These are phyloP conservation scores for Microglena sp. DNA, from an alignment of 139 green algal genomes.

Conservation along the genomic window DNA sequence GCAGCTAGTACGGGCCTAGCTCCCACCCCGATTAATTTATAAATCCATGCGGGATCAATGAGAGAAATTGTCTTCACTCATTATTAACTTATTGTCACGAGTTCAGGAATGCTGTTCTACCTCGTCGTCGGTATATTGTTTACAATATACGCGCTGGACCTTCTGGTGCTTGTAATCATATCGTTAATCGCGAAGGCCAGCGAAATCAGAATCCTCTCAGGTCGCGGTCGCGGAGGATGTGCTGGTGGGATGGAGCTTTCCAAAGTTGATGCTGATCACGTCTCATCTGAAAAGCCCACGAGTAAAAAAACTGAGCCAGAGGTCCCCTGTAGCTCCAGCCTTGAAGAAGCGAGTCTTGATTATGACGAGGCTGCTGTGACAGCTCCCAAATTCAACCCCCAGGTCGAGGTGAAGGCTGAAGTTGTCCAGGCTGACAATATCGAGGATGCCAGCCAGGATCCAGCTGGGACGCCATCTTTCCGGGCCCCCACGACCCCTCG, in stretches of 20 bases:
- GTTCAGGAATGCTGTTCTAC: conserved; percentile 27
- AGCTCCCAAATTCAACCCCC: background rate
- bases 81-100: no score
- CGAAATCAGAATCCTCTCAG: no score
- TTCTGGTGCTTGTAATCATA: conserved; percentile 40
- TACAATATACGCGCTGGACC: conserved; percentile 39
- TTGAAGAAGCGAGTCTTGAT: background rate
- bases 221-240: no score
- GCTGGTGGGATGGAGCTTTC: no score
- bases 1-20: no score
- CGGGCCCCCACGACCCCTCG: no score
- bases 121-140: conserved; percentile 36
- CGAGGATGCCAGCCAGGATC: background rate
- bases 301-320: no score
- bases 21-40: no score
- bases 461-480: background rate
- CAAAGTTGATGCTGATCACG: background rate
- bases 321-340: background rate
- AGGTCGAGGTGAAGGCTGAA: no score
- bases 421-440: background rate
- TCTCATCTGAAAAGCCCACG: no score
- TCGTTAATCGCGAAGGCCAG: conserved; percentile 21
- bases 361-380: background rate
- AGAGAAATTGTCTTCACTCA: no score
- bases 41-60: no score